Conservation (phyloP, 2,329 filamentous ascomycete genomes). For the Aspergillus hortae region DNA sequence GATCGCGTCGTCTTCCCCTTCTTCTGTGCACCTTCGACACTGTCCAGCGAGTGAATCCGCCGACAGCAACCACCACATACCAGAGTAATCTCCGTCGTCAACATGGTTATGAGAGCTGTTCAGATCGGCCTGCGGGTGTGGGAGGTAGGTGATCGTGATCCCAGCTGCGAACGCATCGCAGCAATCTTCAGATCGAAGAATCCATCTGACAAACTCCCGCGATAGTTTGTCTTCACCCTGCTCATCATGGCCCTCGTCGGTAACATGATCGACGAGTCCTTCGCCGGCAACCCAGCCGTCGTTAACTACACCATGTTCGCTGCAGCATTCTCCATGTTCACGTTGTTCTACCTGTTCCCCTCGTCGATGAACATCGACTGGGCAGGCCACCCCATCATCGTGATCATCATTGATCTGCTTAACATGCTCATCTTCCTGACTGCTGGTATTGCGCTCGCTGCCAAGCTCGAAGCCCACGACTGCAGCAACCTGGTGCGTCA, state of each 20-base stretch:
- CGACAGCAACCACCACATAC: no score
- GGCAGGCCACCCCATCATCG: conserved; percentile 40
- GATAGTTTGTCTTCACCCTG: conserved; percentile 57
- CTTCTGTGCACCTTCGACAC: neutral
- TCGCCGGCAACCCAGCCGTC: conserved; percentile 53
- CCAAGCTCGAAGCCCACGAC: conserved; percentile 41
- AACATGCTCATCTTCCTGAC: conserved; percentile 50
- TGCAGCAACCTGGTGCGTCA: conserved; percentile 44
- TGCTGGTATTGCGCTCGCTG: conserved; percentile 47
- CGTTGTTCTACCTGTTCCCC: conserved; percentile 47
- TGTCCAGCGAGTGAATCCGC: neutral
- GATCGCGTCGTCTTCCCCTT: neutral
- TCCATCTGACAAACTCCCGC: conserved; percentile 1
- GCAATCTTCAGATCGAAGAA: no score
- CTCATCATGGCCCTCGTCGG: conserved; percentile 60
- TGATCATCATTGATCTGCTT: conserved; percentile 43
- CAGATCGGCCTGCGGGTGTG: conserved; percentile 30
- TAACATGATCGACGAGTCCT: conserved; percentile 57
- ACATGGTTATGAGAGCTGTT: conserved; percentile 25
- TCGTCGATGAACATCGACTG: conserved; percentile 40
- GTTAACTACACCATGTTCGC: conserved; percentile 54
- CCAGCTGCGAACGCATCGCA: no score
- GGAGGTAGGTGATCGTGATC: conserved; percentile 21
- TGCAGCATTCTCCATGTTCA: conserved; percentile 45
- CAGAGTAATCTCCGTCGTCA: conserved; percentile 6